phyloP scores from a whole-genome alignment of 805 yeast species.

The Saturnispora ahearnii region DNA sequence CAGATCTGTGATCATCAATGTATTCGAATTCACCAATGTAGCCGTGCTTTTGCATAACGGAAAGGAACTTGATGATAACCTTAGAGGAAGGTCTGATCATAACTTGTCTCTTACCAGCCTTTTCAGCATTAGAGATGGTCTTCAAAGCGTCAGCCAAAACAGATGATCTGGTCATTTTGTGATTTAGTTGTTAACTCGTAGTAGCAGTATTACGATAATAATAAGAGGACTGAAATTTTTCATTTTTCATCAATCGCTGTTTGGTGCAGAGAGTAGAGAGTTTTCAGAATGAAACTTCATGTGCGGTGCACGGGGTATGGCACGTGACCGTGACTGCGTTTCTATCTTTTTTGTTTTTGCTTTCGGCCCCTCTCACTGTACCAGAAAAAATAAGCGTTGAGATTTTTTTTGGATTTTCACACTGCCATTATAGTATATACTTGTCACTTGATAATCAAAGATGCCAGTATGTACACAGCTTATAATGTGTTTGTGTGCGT shows the following conservation, averaged over 20 bases:
- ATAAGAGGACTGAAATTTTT: not conserved
- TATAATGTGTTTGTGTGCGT: not conserved
- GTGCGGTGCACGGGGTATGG: constrained; percentile 3
- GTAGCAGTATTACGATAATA: not conserved
- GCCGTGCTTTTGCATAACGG: constrained; percentile 97
- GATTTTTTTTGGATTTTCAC: not conserved
- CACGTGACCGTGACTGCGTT: not conserved
- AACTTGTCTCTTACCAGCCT: constrained; percentile 98
- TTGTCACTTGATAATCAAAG: constrained; percentile 8
- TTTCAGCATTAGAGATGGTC: constrained; percentile 98
- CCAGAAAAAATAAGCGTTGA: not conserved
- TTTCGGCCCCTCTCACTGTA: not conserved
- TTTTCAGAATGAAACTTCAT: too few relatives aligned
- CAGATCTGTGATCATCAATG: constrained; percentile 99
- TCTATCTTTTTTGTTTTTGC: not conserved
- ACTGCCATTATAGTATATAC: not conserved
- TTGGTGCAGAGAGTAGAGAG: not conserved
- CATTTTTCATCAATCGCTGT: not conserved
- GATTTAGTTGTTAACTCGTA: not conserved
- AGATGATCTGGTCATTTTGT: constrained; percentile 89
- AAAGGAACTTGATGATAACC: constrained; percentile 94
- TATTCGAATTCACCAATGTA: constrained; percentile 98
- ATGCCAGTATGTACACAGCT: constrained; percentile 19
- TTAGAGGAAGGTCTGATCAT: constrained; percentile 97
- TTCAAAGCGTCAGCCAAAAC: constrained; percentile 98